Evolutionary conservation across 768 basidiomycete species (phyloP).

Genomic region (Leccinum arenicola): DNA sequence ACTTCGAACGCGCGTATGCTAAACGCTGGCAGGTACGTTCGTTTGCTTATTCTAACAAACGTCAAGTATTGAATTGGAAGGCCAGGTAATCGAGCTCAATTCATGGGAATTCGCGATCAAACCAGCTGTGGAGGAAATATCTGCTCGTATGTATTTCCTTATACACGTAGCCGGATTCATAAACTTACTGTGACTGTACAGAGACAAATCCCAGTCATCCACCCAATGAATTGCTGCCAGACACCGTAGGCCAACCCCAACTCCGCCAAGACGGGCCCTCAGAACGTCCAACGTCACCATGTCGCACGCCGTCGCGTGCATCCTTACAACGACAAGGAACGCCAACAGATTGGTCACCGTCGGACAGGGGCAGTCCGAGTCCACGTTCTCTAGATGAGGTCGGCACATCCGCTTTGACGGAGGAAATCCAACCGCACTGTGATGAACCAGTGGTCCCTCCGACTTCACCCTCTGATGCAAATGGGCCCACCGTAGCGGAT

Average conservation of each 20-base stretch:
- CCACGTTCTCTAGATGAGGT: conserved; percentile 1
- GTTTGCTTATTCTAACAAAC: not conserved
- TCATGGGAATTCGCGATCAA: conserved; percentile 15
- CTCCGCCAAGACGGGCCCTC: not conserved
- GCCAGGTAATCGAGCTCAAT: conserved; percentile 14
- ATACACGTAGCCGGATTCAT: not conserved
- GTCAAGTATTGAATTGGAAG: conserved; percentile 1
- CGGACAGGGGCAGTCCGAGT: conserved; percentile 23
- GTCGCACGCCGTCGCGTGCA: conserved; percentile 9
- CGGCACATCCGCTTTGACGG: not conserved
- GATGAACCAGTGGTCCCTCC: conserved; percentile 4
- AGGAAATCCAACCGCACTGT: not conserved
- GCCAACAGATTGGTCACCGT: conserved; percentile 32
- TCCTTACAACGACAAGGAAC: conserved; percentile 20
- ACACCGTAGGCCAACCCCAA: not conserved
- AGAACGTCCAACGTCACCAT: not conserved
- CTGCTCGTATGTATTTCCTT: conserved; percentile 11
- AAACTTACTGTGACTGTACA: not conserved
- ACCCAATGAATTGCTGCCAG: not conserved
- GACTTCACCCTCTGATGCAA: conserved; percentile 8
- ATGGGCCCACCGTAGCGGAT: conserved; percentile 10
- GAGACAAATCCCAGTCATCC: conserved; percentile 1
- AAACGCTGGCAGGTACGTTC: conserved; percentile 28
- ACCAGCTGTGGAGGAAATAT: conserved; percentile 5
- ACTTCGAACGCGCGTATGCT: conserved; percentile 14